A percentile compares a stretch with the other conserved stretches of the same genome.
Evolutionary conservation across 306 rosid species (phyloP).

Genomic region (Trifolium fragiferum): DNA sequence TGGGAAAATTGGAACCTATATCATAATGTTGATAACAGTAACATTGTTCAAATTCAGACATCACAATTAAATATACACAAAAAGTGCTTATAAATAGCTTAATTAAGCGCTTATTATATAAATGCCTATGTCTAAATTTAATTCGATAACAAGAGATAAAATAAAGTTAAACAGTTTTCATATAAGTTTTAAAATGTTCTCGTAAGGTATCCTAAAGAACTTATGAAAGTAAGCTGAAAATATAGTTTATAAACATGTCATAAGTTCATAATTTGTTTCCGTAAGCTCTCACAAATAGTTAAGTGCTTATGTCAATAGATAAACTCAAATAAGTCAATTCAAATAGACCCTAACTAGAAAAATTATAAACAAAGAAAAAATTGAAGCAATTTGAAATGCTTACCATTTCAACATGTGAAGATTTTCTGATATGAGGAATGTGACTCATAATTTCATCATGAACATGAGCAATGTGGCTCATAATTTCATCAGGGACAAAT

Average conservation of each 20-base stretch:
- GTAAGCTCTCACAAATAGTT: no score
- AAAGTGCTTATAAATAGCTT: neutral
- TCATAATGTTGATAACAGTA: conserved; percentile 11
- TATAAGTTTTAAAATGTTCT: neutral
- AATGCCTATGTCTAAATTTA: neutral
- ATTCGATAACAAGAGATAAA: neutral
- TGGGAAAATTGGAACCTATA: conserved; percentile 48
- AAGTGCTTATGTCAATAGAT: neutral
- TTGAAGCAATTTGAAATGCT: conserved; percentile 32
- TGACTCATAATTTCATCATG: neutral
- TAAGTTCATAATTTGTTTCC: no score
- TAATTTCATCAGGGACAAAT: conserved; percentile 27
- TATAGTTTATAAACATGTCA: neutral
- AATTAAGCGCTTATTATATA: neutral
- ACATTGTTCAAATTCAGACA: conserved; percentile 29
- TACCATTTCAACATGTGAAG: conserved; percentile 34
- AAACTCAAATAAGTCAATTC: neutral
- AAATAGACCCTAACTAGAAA: neutral
- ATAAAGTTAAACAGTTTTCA: neutral
- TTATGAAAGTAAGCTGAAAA: neutral
- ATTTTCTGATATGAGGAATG: conserved; percentile 9
- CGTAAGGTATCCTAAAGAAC: neutral
- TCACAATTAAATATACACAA: neutral
- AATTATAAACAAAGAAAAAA: neutral
- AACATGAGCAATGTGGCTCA: neutral